Conservation (phyloP, 805 yeast species). For the Saccharomycopsis vini region DNA sequence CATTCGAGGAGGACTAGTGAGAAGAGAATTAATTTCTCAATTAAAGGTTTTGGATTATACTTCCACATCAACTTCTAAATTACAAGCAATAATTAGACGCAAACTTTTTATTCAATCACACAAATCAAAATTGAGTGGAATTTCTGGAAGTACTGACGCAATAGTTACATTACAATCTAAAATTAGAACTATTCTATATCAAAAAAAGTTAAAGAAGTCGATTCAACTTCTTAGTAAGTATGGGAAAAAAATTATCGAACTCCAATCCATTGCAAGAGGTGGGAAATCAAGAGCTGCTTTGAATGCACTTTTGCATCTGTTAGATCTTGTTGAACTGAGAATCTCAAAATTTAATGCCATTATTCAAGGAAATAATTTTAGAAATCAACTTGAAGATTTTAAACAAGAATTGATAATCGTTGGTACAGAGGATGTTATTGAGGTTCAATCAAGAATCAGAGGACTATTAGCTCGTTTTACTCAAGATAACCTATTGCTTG, state of each 20-base stretch:
- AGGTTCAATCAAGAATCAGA: constrained; percentile 50
- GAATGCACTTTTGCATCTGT: constrained; percentile 33
- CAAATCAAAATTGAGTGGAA: neutral
- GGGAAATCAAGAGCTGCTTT: constrained; percentile 35
- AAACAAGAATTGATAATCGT: constrained; percentile 20
- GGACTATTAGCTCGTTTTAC: constrained; percentile 55
- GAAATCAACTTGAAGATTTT: constrained; percentile 25
- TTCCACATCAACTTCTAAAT: neutral
- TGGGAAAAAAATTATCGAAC: constrained; percentile 21
- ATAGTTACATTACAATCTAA: constrained; percentile 6
- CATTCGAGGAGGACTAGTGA: constrained; percentile 22
- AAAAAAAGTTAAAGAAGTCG: neutral
- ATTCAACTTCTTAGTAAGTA: neutral
- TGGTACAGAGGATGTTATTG: constrained; percentile 25
- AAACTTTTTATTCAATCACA: neutral
- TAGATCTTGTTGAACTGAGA: constrained; percentile 31
- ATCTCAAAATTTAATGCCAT: constrained; percentile 34
- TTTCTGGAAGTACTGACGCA: neutral
- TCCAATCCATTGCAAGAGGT: constrained; percentile 40
- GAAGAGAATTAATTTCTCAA: constrained; percentile 14
- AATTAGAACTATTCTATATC: constrained; percentile 3
- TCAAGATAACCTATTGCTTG: constrained; percentile 44
- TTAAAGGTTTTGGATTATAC: constrained; percentile 3
- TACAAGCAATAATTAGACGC: constrained; percentile 9
- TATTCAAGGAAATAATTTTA: constrained; percentile 34